Conservation (phyloP, 2,329 filamentous ascomycete species). For the Nemania bipapillata region DNA sequence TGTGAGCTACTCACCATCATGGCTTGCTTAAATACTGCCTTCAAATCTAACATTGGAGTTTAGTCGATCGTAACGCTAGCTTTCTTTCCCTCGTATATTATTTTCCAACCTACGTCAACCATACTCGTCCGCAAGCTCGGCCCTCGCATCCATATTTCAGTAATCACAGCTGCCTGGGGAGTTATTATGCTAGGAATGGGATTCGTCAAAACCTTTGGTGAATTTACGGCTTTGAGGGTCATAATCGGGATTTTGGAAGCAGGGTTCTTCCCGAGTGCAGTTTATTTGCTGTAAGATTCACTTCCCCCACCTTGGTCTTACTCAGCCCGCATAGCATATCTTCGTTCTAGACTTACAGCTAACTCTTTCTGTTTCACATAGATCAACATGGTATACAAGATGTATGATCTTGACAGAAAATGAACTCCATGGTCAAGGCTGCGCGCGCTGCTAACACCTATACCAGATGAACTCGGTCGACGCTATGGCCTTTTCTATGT, state of each 20-base stretch:
- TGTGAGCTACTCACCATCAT: slow-evolving; percentile 32
- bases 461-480: slow-evolving; percentile 72
- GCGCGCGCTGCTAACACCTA: slow-evolving; percentile 14
- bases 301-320: background rate
- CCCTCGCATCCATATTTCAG: slow-evolving; percentile 65
- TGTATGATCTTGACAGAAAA: slow-evolving; percentile 56
- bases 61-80: slow-evolving; percentile 73
- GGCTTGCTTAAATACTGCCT: background rate
- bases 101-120: slow-evolving; percentile 78
- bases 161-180: slow-evolving; percentile 70
- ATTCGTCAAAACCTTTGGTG: slow-evolving; percentile 64
- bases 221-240: slow-evolving; percentile 66
- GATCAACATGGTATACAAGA: slow-evolving; percentile 74
- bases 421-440: background rate
- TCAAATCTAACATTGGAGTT: slow-evolving; percentile 18
- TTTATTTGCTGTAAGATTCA: slow-evolving; percentile 70
- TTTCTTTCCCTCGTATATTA: slow-evolving; percentile 78
- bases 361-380: slow-evolving; percentile 4
- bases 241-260: slow-evolving; percentile 73
- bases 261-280: slow-evolving; percentile 77
- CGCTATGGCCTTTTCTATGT: slow-evolving; percentile 76
- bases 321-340: background rate
- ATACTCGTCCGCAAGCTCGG: slow-evolving; percentile 74
- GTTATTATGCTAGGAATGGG: slow-evolving; percentile 72
- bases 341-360: background rate